Evolutionary conservation across 805 yeast genomes (phyloP), one percentile per base, ranked within the genome.

Genomic region (Ogataea ramenticola): DNA sequence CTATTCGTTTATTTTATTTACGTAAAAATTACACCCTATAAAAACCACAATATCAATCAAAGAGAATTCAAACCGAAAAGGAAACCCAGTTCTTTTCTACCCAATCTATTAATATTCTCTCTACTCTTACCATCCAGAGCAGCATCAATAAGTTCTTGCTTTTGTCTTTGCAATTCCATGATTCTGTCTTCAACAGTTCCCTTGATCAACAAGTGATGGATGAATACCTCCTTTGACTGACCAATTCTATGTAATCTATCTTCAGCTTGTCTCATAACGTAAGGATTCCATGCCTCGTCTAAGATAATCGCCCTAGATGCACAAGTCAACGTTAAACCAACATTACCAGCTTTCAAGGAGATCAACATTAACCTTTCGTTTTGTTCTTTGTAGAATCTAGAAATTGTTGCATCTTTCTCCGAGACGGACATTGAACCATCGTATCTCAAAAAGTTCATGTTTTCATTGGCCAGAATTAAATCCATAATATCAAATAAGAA

Each of bases 221-320:
- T 84, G 48, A 64, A 69, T 12, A 93, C 99, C 34, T 82, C 82
- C 44, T 78, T 71, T 26, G 77, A 72, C 65, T 93, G 99, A 6
- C 98, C 96, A 48, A 93, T 88, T 61, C 99, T 76, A 65, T 93
- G 91, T 9, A 95, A 95, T 51, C 99, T 77, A 58, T 89, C 99
- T 75, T 86, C 87, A 0, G 99, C 99, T 66, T 93, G 99, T 40
- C 87, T 96, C 64, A 93, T 98, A 9, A 91, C 96, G 61, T 75
- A 93, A 2, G 98, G 98, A 58, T 93, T 93, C 99, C 99, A 93
- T 61, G 89, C 93, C 16, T 98, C 97, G 61, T 93, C 99, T 68
- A 87, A 74, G 12, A 93, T 75, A 39, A 93, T 79, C 12, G 90
- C 96, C 61, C 88, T 96, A 32, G 87, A 83, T 1, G 99, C 99